These are phyloP conservation scores for Endocalyx cinctus DNA, from an alignment of 2,329 filamentous ascomycete species.

Conservation along the genomic window DNA sequence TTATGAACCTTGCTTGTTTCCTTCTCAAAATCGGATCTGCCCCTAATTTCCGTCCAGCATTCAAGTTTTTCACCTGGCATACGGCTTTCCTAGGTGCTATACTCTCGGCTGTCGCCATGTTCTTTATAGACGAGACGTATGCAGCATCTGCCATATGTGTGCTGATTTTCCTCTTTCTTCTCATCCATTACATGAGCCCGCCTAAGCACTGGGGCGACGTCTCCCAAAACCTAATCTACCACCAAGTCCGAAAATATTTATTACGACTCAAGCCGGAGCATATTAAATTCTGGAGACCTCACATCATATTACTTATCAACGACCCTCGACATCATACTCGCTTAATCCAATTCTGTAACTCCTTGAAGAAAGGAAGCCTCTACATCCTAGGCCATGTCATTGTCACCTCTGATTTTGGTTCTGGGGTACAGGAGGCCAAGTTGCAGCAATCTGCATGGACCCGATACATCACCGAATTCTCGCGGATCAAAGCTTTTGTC, in stretches of 20 bases:
- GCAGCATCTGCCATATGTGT: conserved; percentile 71
- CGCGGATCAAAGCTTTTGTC: conserved; percentile 83
- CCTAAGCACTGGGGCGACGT: conserved; percentile 90
- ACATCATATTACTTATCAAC: conserved; percentile 80
- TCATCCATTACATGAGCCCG: conserved; percentile 81
- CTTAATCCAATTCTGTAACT: conserved; percentile 87
- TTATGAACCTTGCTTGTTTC: conserved; percentile 85
- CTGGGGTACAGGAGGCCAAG: conserved; percentile 74
- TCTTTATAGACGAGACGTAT: conserved; percentile 81
- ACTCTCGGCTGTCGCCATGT: conserved; percentile 78
- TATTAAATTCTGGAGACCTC: conserved; percentile 90
- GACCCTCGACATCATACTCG: conserved; percentile 77
- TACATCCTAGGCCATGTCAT: conserved; percentile 88
- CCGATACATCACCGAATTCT: conserved; percentile 77
- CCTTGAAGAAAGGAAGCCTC: conserved; percentile 78
- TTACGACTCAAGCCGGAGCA: conserved; percentile 80
- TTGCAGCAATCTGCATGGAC: conserved; percentile 79
- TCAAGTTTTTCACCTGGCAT: conserved; percentile 85
- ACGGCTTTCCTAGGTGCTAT: conserved; percentile 71
- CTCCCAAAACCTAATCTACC: conserved; percentile 81
- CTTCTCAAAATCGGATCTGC: conserved; percentile 81
- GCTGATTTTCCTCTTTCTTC: conserved; percentile 70
- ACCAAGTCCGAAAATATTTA: conserved; percentile 82
- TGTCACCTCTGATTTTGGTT: conserved; percentile 75
- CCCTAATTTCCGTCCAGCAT: conserved; percentile 83